Evolutionary conservation across 2,329 filamentous ascomycete species (phyloP).

Genomic region (Proliferodiscus dingleyae): DNA sequence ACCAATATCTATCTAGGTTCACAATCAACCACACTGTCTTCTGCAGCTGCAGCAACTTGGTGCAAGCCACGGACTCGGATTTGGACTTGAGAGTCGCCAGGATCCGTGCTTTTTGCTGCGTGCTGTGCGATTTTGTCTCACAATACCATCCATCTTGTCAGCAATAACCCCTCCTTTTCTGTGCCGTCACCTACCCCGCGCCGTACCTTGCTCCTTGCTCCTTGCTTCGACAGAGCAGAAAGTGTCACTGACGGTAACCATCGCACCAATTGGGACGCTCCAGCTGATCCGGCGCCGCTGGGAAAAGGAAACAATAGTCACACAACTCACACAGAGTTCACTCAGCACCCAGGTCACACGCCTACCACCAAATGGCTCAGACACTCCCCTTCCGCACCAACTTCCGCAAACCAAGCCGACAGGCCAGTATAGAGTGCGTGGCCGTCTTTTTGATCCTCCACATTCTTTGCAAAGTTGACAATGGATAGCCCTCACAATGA

Average conservation of each 20-base stretch:
- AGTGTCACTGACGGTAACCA: not conserved
- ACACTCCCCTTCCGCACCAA: constrained; percentile 27
- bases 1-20: too few species aligned
- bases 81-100: too few species aligned
- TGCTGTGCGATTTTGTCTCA: too few species aligned
- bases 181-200: too few species aligned
- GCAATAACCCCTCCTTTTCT: not conserved
- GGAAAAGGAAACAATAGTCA: not conserved
- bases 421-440: constrained; percentile 32
- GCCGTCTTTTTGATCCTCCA: not conserved
- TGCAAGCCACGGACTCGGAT: too few species aligned
- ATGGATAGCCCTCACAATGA: constrained; percentile 30
- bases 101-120: too few species aligned
- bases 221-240: constrained; percentile 5
- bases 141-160: not conserved
- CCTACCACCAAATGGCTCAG: constrained; percentile 18
- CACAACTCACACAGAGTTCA: not conserved
- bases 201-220: constrained; percentile 3
- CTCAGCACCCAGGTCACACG: constrained; percentile 2
- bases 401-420: constrained; percentile 29
- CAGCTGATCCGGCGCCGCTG: constrained; percentile 13
- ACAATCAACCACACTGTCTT: too few species aligned
- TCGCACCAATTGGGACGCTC: constrained; percentile 11
- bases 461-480: constrained; percentile 6
- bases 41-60: too few species aligned